A percentile compares a stretch with the other conserved stretches of the same genome.
Evolutionary conservation across 1,284 basidiomycete species (phyloP).

Genomic region (Ceraceosorus guamensis): DNA sequence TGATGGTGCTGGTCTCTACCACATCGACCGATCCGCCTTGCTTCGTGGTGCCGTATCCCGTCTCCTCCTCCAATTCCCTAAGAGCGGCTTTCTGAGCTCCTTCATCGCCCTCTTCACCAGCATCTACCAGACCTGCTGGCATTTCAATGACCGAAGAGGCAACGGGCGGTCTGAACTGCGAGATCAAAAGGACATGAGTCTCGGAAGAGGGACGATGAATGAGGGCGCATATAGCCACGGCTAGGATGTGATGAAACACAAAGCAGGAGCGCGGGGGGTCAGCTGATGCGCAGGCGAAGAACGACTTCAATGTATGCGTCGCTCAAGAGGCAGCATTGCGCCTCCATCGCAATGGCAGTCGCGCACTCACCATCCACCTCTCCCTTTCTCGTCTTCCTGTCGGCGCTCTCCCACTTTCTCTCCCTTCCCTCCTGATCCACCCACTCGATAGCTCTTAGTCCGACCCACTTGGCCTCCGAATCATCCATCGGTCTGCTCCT

Average conservation of each 20-base stretch:
- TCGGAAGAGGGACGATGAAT: constrained; percentile 31
- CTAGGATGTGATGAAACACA: not conserved
- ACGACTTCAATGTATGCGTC: not conserved
- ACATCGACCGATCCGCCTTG: constrained; percentile 30
- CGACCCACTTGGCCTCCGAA: constrained; percentile 42
- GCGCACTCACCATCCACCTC: constrained; percentile 34
- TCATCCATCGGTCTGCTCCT: constrained; percentile 18
- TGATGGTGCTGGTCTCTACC: constrained; percentile 23
- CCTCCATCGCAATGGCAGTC: not conserved
- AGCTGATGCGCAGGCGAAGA: not conserved
- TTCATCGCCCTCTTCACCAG: constrained; percentile 36
- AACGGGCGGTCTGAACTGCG: constrained; percentile 37
- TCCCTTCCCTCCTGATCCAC: constrained; percentile 38
- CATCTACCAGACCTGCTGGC: constrained; percentile 46
- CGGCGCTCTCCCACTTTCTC: constrained; percentile 44
- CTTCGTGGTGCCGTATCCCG: constrained; percentile 38
- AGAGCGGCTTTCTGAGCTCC: constrained; percentile 38
- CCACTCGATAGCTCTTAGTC: constrained; percentile 42
- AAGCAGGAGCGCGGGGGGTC: not conserved
- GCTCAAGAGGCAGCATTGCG: not conserved
- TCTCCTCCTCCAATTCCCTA: constrained; percentile 44
- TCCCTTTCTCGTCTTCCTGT: constrained; percentile 42
- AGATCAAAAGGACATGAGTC: constrained; percentile 38
- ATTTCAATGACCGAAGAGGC: constrained; percentile 41
- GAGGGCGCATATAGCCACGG: constrained; percentile 43